These are phyloP conservation scores for Blastobotrys raffinosifermentans DNA, from an alignment of 1,139 yeast genomes.

Conservation along the genomic window DNA sequence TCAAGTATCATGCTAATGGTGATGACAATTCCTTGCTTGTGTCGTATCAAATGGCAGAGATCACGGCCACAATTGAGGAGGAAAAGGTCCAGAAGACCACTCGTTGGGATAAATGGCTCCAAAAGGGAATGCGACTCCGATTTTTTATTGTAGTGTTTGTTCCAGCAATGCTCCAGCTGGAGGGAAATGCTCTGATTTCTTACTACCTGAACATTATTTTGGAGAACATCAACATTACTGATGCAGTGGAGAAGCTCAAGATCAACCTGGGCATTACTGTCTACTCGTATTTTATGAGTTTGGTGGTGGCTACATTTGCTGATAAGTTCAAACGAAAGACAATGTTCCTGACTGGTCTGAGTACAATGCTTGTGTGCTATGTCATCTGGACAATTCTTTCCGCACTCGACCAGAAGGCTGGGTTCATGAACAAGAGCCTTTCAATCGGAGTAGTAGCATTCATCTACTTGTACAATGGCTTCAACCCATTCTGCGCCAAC, in stretches of 20 bases:
- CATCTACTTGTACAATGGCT: slow-evolving; percentile 17
- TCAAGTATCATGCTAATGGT: slow-evolving; percentile 26
- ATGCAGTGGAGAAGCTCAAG: slow-evolving; percentile 32
- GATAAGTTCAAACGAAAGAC: slow-evolving; percentile 35
- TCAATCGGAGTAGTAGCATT: slow-evolving; percentile 19
- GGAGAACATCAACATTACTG: slow-evolving; percentile 29
- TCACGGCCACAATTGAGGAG: slow-evolving; percentile 17
- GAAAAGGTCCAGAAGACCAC: slow-evolving; percentile 13
- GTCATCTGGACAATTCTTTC: slow-evolving; percentile 24
- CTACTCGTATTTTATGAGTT: slow-evolving; percentile 34
- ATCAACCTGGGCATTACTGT: slow-evolving; percentile 28
- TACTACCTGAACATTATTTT: slow-evolving; percentile 40
- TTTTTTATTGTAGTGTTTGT: slow-evolving; percentile 27
- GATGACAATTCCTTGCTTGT: slow-evolving; percentile 19
- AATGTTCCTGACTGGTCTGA: slow-evolving; percentile 29
- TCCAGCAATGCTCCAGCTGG: slow-evolving; percentile 38
- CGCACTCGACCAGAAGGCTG: slow-evolving; percentile 20
- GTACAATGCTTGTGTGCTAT: slow-evolving; percentile 19
- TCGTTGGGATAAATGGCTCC: slow-evolving; percentile 37
- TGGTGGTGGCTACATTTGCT: slow-evolving; percentile 31
- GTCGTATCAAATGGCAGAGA: slow-evolving; percentile 22
- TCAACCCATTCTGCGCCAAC: slow-evolving; percentile 18
- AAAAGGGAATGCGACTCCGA: slow-evolving; percentile 36
- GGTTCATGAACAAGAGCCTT: slow-evolving; percentile 16
- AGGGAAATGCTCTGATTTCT: slow-evolving; percentile 40